Base-by-base conservation (phyloP, 1,284 basidiomycete species). In the Ceratobasidium papillatum region DNA sequence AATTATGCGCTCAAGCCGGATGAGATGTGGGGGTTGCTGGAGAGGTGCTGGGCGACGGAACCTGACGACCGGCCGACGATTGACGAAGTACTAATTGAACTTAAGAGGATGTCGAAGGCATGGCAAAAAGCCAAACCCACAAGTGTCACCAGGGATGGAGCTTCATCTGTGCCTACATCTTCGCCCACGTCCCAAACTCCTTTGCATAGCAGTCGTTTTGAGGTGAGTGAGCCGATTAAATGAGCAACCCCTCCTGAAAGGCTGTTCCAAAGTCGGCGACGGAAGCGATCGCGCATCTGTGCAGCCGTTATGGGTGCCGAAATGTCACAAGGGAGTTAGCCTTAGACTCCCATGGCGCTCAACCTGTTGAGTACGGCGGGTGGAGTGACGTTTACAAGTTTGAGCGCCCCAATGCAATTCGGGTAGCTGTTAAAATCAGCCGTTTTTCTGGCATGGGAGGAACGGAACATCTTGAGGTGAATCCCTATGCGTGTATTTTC, bases 1-100 rank as follows among this genome's bases (percentile, higher is more conserved):
- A 49, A 68, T 12, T 68, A 68, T 43, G 65, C 65, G 1, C 43
- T 52, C 5, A 27, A 36, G 19, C 65, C 65, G 8, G 65, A 68
- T 49, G 65, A 68, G 49, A 34, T 62, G 34, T 62, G 59, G 59
- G 59, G 36, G 38, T 30, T 62, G 19, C 38, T 62, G 22, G 59
- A 62, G 22, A 41, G 22, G 59, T 62, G 59, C 59, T 62, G 59
- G 59, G 59, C 59, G n/a, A n/a, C 12, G 4, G 38, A 43, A 19
- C 34, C 59, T 19, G 25, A 25, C 2, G 38, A 43, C 11, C 59
- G 59, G 36, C 59, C 59, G 9, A 62, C 38, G n/a, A 45, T 45
- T 41, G 59, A 62, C 17, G 38, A 62, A 36, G 59, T 62, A 11
- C 3, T 68, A 19, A 36, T 54, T 22, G 38, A 25, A 30, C 51